Base-by-base conservation (phyloP, 2,329 filamentous ascomycete genomes). In the Beauveria asiatica region DNA sequence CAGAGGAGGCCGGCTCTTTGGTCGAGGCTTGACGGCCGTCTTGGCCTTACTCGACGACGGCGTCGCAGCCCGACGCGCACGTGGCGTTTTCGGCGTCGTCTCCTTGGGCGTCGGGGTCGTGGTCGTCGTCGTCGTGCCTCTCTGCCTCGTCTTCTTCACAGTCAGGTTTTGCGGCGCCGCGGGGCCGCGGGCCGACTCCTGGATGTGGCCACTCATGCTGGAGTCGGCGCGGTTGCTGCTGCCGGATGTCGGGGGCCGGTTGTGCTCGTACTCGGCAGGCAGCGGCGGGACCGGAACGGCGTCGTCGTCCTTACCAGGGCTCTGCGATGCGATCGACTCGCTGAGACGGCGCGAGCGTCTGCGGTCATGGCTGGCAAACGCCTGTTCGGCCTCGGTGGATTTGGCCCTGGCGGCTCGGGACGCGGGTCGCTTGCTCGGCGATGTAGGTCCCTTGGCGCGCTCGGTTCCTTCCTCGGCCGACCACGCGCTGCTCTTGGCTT, bases 61-160 rank as follows among this genome's bases (percentile, higher is more conserved):
- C 59, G 57, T 44, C 60, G n/a, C 50, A 62, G 62, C 45, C 10
- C 44, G 41, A 21, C 54, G 44, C 13, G 54, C 17, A 1, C 49
- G 55, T 5, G 57, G 62, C 5, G 67, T 57, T 11, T 66, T 62
- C 16, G 66, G 59, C 17, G 68, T 67, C 3, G 72, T 56, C 62
- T 76, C 80, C 66, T 74, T 78, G 21, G 71, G 56, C 27, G 7
- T 16, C 13, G 21, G 23, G 16, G 77, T 70, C 37, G 7, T 13
- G 9, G 11, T 13, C 37, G 11, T 13, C 27, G 13, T 16, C 13
- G 21, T 39, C 21, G 77, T 70, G 1, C 73, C 69, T 2, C 76
- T 67, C n/a, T 75, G 76, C 56, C 86, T 80, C 2, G 80, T 77
- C 72, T 88, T 91, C 67, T 83, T 88, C 5, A 82, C 75, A 10